A percentile compares a stretch with the other conserved stretches of the same genome.
These are phyloP conservation scores for Condylostoma magnum DNA, from an alignment of 169 alveolate species.

Conservation along the genomic window DNA sequence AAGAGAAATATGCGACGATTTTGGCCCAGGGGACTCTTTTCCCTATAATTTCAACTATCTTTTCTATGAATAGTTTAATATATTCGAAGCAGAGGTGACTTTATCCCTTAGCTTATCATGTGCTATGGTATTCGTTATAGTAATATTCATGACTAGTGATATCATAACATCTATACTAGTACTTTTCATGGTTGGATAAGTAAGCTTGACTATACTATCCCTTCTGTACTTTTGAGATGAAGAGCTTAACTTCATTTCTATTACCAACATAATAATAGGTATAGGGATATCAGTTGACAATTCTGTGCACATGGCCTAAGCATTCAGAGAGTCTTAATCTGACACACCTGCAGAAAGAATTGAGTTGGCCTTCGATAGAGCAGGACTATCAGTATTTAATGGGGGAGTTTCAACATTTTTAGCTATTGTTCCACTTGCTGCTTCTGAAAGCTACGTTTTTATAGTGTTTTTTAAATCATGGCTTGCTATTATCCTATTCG, in stretches of 20 bases:
- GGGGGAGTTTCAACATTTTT: conserved; percentile 19
- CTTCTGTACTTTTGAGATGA: conserved; percentile 10
- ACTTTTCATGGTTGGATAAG: neutral
- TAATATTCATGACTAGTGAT: conserved; percentile 3
- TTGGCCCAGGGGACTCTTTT: conserved; percentile 3
- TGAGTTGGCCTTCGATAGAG: neutral
- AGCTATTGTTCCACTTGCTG: conserved; percentile 19
- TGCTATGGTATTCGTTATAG: neutral
- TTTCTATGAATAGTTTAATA: neutral
- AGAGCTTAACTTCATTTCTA: neutral
- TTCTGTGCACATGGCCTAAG: conserved; percentile 14
- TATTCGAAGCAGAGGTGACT: neutral
- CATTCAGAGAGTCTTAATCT: neutral
- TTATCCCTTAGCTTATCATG: neutral
- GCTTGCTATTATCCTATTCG: conserved; percentile 25
- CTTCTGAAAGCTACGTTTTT: neutral
- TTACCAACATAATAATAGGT: neutral
- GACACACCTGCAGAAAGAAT: neutral
- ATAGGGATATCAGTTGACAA: conserved; percentile 25
- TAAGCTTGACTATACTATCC: conserved; percentile 10
- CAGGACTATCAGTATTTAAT: conserved; percentile 16
- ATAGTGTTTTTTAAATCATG: neutral
- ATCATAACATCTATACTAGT: neutral
- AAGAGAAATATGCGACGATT: neutral
- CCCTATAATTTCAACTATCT: neutral